phyloP scores from a whole-genome alignment of 768 basidiomycete species.

The Trametes gibbosa region DNA sequence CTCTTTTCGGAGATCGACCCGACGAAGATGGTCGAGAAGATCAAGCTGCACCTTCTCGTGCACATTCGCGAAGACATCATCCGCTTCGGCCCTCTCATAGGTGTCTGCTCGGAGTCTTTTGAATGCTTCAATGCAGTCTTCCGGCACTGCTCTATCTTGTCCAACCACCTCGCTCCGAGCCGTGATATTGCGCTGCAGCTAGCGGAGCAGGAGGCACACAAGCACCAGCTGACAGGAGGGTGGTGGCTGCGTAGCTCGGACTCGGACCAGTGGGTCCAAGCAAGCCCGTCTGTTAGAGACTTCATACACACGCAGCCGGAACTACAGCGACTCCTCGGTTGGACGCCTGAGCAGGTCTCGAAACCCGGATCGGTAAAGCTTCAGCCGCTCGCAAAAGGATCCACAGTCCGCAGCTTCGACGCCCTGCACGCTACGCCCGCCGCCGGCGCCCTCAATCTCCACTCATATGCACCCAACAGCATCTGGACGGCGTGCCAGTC shows the following conservation, averaged over 20 bases:
- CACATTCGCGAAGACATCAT: constrained; percentile 31
- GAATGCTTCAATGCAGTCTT: constrained; percentile 43
- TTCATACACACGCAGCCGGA: too few relatives aligned
- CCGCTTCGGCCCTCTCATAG: constrained; percentile 33
- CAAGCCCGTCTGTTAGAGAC: background rate
- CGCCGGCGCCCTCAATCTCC: too few relatives aligned
- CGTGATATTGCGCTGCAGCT: constrained; percentile 38
- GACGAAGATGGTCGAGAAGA: constrained; percentile 25
- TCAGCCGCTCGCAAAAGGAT: too few relatives aligned
- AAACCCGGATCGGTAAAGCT: too few relatives aligned
- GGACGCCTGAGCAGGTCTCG: too few relatives aligned
- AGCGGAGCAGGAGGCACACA: constrained; percentile 29
- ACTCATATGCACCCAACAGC: too few relatives aligned
- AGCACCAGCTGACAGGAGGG: constrained; percentile 20
- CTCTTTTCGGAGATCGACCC: constrained; percentile 28
- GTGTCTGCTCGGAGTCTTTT: constrained; percentile 33
- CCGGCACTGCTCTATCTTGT: constrained; percentile 36
- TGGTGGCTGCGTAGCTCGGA: too few relatives aligned
- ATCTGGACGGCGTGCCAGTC: too few relatives aligned
- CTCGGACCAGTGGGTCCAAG: too few relatives aligned
- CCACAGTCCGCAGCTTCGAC: too few relatives aligned
- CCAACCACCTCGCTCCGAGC: constrained; percentile 42
- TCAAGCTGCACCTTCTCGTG: constrained; percentile 35
- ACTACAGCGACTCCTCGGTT: too few relatives aligned
- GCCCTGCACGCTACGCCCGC: too few relatives aligned